phyloP scores from a whole-genome alignment of 768 basidiomycete species.

The Phylloporus scabripes region DNA sequence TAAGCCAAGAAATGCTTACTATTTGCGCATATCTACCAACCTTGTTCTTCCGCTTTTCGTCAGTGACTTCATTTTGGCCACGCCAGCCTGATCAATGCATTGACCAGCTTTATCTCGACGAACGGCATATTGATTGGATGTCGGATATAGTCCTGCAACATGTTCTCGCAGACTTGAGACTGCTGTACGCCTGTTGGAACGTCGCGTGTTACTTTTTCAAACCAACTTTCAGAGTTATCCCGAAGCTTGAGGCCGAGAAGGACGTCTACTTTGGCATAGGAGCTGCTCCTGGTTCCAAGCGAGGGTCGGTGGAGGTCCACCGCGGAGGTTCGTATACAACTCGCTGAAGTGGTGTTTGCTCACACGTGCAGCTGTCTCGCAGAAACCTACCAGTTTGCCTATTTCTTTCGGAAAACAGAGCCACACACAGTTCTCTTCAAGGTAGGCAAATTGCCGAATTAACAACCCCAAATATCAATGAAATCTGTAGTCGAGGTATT shows the following conservation, averaged over 20 bases:
- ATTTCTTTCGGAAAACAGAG: slow-evolving; percentile 80
- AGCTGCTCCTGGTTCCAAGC: slow-evolving; percentile 45
- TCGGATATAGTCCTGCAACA: slow-evolving; percentile 72
- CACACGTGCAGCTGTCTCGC: slow-evolving; percentile 5
- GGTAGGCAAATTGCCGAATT: slow-evolving; percentile 36
- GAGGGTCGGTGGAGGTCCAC: slow-evolving; percentile 74
- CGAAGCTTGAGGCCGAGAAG: slow-evolving; percentile 60
- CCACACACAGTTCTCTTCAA: slow-evolving; percentile 79
- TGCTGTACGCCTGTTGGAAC: slow-evolving; percentile 42
- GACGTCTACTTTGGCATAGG: slow-evolving; percentile 39
- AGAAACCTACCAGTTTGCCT: slow-evolving; percentile 90
- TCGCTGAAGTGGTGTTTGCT: slow-evolving; percentile 1
- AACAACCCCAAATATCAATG: background rate
- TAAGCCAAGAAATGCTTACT: slow-evolving; percentile 69
- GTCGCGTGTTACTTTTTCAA: background rate
- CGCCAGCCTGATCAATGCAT: slow-evolving; percentile 5
- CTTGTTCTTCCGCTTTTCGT: slow-evolving; percentile 78
- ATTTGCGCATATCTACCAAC: slow-evolving; percentile 72
- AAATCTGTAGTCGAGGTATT: slow-evolving; percentile 36
- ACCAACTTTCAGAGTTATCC: slow-evolving; percentile 46
- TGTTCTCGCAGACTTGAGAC: slow-evolving; percentile 74
- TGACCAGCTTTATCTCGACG: slow-evolving; percentile 76
- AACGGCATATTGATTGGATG: slow-evolving; percentile 89
- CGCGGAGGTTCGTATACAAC: slow-evolving; percentile 56
- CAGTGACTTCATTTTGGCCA: slow-evolving; percentile 18